Evolutionary conservation across 1,139 yeast genomes (phyloP), one percentile per base, ranked within the genome.

Genomic region (Zygoascus hellenicus): DNA sequence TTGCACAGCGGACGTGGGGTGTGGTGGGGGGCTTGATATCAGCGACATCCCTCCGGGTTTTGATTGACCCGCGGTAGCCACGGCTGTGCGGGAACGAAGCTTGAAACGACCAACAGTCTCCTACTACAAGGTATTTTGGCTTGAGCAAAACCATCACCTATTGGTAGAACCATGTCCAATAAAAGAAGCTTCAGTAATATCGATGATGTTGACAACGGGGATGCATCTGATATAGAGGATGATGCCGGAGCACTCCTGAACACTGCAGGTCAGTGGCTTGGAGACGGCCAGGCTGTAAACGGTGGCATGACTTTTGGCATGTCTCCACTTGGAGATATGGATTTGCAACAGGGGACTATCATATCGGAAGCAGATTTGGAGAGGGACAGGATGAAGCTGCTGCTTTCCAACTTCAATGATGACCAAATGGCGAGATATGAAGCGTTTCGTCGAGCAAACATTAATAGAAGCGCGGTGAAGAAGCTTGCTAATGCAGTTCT

Each of bases 401-500:
- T 90, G 52, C 76, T 89, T 53, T 78, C 87, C 17, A 79, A 81
- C 54, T 79, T 92, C 61, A 82, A 84, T 50, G 78, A 78, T n/a
- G 86, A 81, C 35, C 97, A 92, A 61, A 83, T 87, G 83, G 82
- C 82, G 51, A 68, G 96, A 45, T 90, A 89, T 64, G 97, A 89
- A 61, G 87, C 86, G 10, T 89, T 82, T 63, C 75, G 96, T 55
- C 73, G 97, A 55, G 84, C 95, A 48, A 83, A 88, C 32, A 70
- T 92, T 44, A 88, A 85, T 59, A 81, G 84, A 53, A 77, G 82
- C 1, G 88, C 89, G 2, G 86, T 90, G 11, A 86, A 86, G 63
- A 86, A 84, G 58, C 71, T 89, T 17, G 90, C 95, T 13, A 83
- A 84, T 56, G 78, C 84, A 11, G 85, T 85, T 0, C 69, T 87